Evolutionary conservation across 805 yeast species (phyloP), one percentile per base, ranked within the genome.

Genomic region (Starmera amethionina): DNA sequence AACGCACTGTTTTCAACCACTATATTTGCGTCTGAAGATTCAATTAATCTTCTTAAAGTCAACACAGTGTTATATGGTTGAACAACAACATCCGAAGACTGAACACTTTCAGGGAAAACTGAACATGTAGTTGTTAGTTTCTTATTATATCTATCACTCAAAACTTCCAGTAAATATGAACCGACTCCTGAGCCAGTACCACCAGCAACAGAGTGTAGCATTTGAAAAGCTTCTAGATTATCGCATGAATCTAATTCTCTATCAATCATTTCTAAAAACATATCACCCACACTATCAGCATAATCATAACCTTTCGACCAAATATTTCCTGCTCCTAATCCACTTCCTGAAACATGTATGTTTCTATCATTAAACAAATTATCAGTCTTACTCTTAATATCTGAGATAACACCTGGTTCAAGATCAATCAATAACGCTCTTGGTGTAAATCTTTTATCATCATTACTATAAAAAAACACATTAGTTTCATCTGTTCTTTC

Each of bases 181-280:
- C 98, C 98, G 31, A 88, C 75, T 4, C 99, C 98, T 0, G 96
- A 84, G 0, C 99, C 99, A 0, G 98, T 93, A 32, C 99, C 99
- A 31, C 99, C 99, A 0, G 97, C 97, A 5, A 93, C 95, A 4
- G 96, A 83, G 61, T 93, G 98, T 39, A 89, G 60, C 47, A 93
- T 63, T 65, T 88, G 95, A 59, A 93, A 93, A 5, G 94, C 95
- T 47, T 89, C 93, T 40, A 88, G 64, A 41, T 82, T 82, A 46
- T 94, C 97, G 48, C 95, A 81, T 29, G 83, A 79, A 54, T 93
- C 99, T 33, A 88, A 70, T 52, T 93, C 97, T 41, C 93, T 72
- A 54, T 88, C 96, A 22, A 93, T 70, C 72, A 88, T 76, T 50
- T 87, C 90, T 41, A 84, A 49, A 32, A 94, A 65, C n/a, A 76